These are phyloP conservation scores for Auxenochlorella pyrenoidosa DNA, from an alignment of 139 green algal genomes.

Conservation along the genomic window DNA sequence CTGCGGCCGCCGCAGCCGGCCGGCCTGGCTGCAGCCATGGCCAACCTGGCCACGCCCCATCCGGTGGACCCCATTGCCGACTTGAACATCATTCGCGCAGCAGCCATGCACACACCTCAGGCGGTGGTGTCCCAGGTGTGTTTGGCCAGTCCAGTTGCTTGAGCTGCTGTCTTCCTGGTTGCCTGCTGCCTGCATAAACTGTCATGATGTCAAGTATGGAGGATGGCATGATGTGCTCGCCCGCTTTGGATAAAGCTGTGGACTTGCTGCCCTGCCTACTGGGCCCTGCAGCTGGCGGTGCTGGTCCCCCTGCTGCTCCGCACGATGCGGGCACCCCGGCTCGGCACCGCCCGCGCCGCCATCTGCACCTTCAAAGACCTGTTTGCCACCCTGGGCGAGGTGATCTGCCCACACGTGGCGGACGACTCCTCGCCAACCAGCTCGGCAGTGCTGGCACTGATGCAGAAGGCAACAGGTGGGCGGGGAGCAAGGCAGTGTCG, in stretches of 20 bases:
- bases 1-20: not conserved
- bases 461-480: slow-evolving; percentile 14
- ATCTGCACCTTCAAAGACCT: slow-evolving; percentile 8
- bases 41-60: not conserved
- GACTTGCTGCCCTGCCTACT: not conserved
- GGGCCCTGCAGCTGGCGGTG: not conserved
- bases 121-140: not conserved
- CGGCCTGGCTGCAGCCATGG: not conserved
- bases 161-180: too few relatives aligned
- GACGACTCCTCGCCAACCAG: slow-evolving; percentile 21
- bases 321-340: slow-evolving; percentile 12
- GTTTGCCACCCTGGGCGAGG: not conserved
- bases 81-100: not conserved
- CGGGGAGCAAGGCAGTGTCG: not conserved
- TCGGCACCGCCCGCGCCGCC: slow-evolving; percentile 20
- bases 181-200: too few relatives aligned
- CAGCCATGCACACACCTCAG: not conserved
- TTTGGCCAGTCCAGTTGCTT: too few relatives aligned
- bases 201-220: too few relatives aligned
- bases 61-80: slow-evolving; percentile 3
- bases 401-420: not conserved
- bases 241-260: not conserved
- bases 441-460: slow-evolving; percentile 12
- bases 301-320: slow-evolving; percentile 25
- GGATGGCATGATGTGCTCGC: not conserved